These are phyloP conservation scores for Aspergillus olivimuriae DNA, from an alignment of 495 filamentous ascomycete genomes.

Conservation along the genomic window DNA sequence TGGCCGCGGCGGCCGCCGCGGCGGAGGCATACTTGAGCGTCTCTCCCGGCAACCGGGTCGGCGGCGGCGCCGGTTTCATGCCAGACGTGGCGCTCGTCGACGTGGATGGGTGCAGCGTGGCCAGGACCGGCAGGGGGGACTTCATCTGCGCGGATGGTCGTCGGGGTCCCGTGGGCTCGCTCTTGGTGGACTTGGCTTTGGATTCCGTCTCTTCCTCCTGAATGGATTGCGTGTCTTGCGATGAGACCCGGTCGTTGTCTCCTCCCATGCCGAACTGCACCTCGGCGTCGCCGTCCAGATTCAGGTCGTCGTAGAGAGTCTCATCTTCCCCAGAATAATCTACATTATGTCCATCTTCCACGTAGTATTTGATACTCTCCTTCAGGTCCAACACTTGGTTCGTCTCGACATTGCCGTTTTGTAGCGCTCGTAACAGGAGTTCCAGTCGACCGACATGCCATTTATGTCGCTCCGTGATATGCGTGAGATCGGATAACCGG, in stretches of 20 bases:
- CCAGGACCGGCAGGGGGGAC: slow-evolving; percentile 82
- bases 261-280: slow-evolving; percentile 70
- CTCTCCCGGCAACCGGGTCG: slow-evolving; percentile 77
- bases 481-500: slow-evolving; percentile 77
- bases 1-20: slow-evolving; percentile 90
- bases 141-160: slow-evolving; percentile 89
- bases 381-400: slow-evolving; percentile 80
- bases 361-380: slow-evolving; percentile 91
- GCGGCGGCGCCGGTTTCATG: slow-evolving; percentile 90
- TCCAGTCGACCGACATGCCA: slow-evolving; percentile 94
- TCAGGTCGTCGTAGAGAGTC: slow-evolving; percentile 89
- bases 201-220: slow-evolving; percentile 71
- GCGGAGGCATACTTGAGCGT: slow-evolving; percentile 95
- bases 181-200: slow-evolving; percentile 46
- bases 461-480: slow-evolving; percentile 84
- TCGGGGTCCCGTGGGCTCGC: slow-evolving; percentile 46
- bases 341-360: slow-evolving; percentile 77
- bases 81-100: slow-evolving; percentile 58
- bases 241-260: slow-evolving; percentile 83
- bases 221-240: slow-evolving; percentile 90
- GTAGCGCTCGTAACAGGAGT: slow-evolving; percentile 78
- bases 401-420: slow-evolving; percentile 84
- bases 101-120: slow-evolving; percentile 57
- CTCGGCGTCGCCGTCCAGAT: slow-evolving; percentile 82
- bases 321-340: slow-evolving; percentile 88